Conservation (phyloP, 495 filamentous ascomycete genomes). For the Penicillium salamii region DNA sequence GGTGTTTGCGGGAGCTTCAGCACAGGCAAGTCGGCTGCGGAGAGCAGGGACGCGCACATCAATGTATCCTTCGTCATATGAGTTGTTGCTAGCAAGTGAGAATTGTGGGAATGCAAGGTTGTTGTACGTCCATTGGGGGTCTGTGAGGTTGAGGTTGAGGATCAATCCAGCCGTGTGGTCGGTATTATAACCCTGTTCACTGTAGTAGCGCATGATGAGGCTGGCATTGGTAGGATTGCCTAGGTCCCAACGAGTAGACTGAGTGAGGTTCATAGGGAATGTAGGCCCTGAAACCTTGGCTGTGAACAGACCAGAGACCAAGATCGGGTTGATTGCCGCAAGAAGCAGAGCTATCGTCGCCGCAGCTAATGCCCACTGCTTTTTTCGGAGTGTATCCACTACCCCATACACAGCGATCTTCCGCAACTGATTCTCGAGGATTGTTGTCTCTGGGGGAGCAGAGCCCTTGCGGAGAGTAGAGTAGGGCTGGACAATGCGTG, state of each 20-base stretch:
- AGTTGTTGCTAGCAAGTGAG: background rate
- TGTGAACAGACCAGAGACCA: slow-evolving; percentile 14
- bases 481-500: slow-evolving; percentile 5
- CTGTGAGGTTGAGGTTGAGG: slow-evolving; percentile 8
- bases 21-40: background rate
- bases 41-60: background rate
- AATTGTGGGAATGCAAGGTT: slow-evolving; percentile 11
- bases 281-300: background rate
- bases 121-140: slow-evolving; percentile 18
- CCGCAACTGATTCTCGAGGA: slow-evolving; percentile 15
- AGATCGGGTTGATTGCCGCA: slow-evolving; percentile 5
- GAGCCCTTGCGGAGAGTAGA: slow-evolving; percentile 4
- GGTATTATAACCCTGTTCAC: background rate
- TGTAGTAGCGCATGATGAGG: background rate
- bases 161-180: slow-evolving; percentile 1
- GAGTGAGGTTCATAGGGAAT: background rate
- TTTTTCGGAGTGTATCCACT: slow-evolving; percentile 2
- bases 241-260: background rate
- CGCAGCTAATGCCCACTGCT: slow-evolving; percentile 8
- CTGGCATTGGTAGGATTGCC: background rate
- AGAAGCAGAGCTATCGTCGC: slow-evolving; percentile 9
- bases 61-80: background rate
- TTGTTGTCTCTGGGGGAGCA: slow-evolving; percentile 5
- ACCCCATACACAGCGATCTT: slow-evolving; percentile 7
- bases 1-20: background rate